These are phyloP conservation scores for Lagerstroemia speciosa DNA, from an alignment of 345 rosid species.

Conservation along the genomic window DNA sequence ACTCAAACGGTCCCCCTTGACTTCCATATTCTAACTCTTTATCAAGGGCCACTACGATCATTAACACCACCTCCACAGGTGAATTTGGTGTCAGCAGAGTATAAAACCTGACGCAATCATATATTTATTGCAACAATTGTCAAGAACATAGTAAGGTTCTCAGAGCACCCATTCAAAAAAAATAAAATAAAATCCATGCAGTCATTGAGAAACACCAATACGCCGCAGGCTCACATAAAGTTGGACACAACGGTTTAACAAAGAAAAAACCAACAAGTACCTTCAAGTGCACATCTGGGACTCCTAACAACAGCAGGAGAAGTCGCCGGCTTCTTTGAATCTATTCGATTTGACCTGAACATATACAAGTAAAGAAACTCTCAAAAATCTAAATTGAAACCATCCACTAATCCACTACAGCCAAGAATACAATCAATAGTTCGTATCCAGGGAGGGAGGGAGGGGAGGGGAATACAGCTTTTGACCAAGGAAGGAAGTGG, in stretches of 20 bases:
- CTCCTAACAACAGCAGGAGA: conserved; percentile 22
- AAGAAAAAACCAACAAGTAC: conserved; percentile 19
- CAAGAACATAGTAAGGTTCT: too few relatives aligned
- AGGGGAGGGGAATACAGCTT: conserved; percentile 31
- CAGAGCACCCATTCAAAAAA: too few relatives aligned
- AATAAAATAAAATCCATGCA: neutral
- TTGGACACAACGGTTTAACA: neutral
- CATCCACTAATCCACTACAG: neutral
- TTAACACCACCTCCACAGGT: neutral
- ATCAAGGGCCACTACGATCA: neutral
- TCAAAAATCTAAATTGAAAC: neutral
- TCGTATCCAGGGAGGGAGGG: neutral
- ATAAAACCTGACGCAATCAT: too few relatives aligned
- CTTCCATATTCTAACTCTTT: neutral
- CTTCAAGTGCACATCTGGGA: conserved; percentile 57
- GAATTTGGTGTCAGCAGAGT: neutral
- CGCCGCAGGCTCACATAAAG: neutral
- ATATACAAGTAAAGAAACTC: conserved; percentile 4
- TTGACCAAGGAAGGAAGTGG: conserved; percentile 39
- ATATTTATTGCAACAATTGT: too few relatives aligned
- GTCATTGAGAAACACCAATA: neutral
- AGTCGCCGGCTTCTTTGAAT: conserved; percentile 12
- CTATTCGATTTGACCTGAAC: conserved; percentile 22
- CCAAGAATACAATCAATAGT: neutral
- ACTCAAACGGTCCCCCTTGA: neutral